A percentile compares a stretch with the other conserved stretches of the same genome.
These are phyloP conservation scores for Pouteria glomerata DNA, from an alignment of 148 eudicot species.

Conservation along the genomic window DNA sequence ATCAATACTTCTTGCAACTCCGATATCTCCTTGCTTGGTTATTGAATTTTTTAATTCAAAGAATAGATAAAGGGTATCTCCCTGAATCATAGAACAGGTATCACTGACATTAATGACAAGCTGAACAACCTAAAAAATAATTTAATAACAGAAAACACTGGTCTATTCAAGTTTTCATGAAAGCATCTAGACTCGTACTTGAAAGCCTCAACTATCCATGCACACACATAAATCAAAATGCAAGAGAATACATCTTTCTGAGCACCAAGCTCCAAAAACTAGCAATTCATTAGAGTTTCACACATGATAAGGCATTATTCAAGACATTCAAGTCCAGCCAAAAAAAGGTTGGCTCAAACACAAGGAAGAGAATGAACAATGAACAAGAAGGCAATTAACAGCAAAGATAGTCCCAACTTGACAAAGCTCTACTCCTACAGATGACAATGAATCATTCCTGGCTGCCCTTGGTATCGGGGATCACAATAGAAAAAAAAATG, in stretches of 20 bases:
- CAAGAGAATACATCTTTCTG: neutral
- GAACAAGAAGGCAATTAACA: neutral
- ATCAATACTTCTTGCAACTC: conserved; percentile 81
- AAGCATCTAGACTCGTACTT: neutral
- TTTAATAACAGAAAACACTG: neutral
- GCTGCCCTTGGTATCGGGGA: no score
- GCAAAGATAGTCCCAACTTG: neutral
- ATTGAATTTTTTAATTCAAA: conserved; percentile 84
- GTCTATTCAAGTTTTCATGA: neutral
- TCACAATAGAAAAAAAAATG: neutral
- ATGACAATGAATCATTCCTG: no score
- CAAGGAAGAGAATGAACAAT: neutral
- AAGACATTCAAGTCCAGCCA: neutral
- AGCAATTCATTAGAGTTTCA: neutral
- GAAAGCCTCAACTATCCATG: neutral
- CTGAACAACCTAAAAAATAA: neutral
- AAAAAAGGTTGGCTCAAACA: neutral
- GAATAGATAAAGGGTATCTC: conserved; percentile 61
- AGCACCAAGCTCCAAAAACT: neutral
- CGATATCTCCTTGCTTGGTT: conserved; percentile 96
- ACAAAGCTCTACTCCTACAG: no score
- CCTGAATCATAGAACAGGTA: conserved; percentile 37
- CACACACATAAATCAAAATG: neutral
- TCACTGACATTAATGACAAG: neutral
- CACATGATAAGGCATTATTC: neutral